These are phyloP conservation scores for Fragaria iinumae DNA, from an alignment of 306 rosid genomes.

Conservation along the genomic window DNA sequence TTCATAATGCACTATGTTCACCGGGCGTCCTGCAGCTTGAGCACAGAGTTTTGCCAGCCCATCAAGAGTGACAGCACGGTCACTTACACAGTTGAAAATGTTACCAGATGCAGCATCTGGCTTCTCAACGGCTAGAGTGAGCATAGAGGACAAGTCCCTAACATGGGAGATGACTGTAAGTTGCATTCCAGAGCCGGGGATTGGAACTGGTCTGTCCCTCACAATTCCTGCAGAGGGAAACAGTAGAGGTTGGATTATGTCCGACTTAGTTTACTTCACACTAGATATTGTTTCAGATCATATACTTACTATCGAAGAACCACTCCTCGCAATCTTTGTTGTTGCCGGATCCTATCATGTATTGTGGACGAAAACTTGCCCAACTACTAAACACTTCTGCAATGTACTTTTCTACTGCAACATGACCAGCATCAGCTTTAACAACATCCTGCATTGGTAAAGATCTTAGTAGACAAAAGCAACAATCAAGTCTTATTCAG, in stretches of 20 bases:
- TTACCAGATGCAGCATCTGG: conserved; percentile 60
- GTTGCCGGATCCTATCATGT: conserved; percentile 96
- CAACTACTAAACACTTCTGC: conserved; percentile 62
- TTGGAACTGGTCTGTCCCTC: conserved; percentile 79
- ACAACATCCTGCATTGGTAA: conserved; percentile 61
- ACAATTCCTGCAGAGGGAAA: conserved; percentile 61
- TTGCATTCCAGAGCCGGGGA: conserved; percentile 90
- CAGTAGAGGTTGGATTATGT: background rate
- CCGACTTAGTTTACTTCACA: background rate
- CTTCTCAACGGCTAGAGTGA: conserved; percentile 78
- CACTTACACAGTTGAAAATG: conserved; percentile 78
- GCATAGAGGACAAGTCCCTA: conserved; percentile 81
- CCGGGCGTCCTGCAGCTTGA: conserved; percentile 80
- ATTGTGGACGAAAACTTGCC: conserved; percentile 84
- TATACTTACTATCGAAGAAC: conserved; percentile 83
- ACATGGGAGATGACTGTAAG: conserved; percentile 82
- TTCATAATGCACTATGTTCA: conserved; percentile 75
- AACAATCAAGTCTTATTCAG: background rate
- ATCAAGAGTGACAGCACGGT: conserved; percentile 84
- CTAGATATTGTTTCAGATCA: background rate
- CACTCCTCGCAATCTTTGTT: conserved; percentile 96
- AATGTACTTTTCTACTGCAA: conserved; percentile 80
- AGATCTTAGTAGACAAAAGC: conserved; percentile 8
- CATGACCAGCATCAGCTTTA: conserved; percentile 85
- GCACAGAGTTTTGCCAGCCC: conserved; percentile 92